Evolutionary conservation across 805 yeast species (phyloP), one percentile per base, ranked within the genome.

Genomic region (Komagataella populi): DNA sequence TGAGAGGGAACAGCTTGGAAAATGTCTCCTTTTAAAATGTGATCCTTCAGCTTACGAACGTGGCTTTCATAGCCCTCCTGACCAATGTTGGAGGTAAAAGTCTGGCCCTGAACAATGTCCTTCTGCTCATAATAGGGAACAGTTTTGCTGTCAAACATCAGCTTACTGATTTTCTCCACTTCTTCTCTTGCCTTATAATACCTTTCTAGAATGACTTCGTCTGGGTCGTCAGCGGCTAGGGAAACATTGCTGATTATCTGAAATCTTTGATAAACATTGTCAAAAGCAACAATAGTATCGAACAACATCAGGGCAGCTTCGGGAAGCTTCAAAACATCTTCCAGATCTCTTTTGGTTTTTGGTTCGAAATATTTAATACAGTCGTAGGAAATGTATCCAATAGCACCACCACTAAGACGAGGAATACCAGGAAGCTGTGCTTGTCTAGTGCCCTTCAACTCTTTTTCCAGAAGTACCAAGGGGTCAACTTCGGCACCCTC

Each of bases 1-100:
- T 93, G 99, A 1, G 97, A 90, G 5, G 99, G 99, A 22, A 93
- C 99, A 1, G 96, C 96, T 68, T 93, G 99, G 69, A 93, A 86
- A 53, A 93, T 87, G 62, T 93, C 98, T 53, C 99, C 99, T 58
- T 80, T 79, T 59, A 82, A 68, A 59, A 93, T 93, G 62, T 91
- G 96, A 46, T 78, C 68, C 62, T 89, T 89, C 61, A 93, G 75
- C 12, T 67, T 73, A 10, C 71, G 65, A 45, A 93, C 99, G 65
- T 87, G 95, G 30, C 60, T 60, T 68, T 93, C 96, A 65, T 93
- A 93, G 49, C 99, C 99, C 52, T 81, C 86, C 69, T 88, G 86
- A 48, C 98, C 99, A 56, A 91, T 80, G 65, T 93, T 93, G 6
- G 97, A 89, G 8, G 81, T 77, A 67, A 87, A 91, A 2, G 74